Base-by-base conservation (phyloP, 1,284 basidiomycete species). In the Cutaneotrichosporon spelunceum region DNA sequence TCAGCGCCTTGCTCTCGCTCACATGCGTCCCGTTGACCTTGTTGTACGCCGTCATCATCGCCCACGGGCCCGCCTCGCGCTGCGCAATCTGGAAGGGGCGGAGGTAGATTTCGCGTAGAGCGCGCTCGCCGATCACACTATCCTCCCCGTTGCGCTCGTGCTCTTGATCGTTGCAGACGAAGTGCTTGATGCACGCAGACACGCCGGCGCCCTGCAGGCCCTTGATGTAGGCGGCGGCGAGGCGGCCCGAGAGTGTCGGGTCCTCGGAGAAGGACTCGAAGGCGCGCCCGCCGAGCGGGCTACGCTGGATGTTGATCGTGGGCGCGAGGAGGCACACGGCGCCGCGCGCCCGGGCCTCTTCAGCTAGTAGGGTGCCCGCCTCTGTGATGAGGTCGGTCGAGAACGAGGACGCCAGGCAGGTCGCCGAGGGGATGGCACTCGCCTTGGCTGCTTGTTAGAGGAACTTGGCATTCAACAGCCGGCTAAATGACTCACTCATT, bases 231-330 rank as follows among this genome's bases (percentile, higher is more conserved):
- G 87, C 83, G 0, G 88, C 84, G 0, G 88, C 85, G 42, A 89
- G 82, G 65, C 82, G 80, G 23, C 90, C 90, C 23, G 87, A 87
- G 6, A 89, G 82, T 59, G 84, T 78, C 1, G 90, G 89, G 70
- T 92, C 90, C 73, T 91, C 90, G 0, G 88, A 88, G 79, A 89
- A 91, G 47, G 86, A 88, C 73, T 68, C 70, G 57, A 74, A 71
- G 5, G 70, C 67, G 55, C 89, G 81, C 39, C 89, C 89, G 42
- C 88, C 88, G 11, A 90, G 83, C 10, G 89, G 89, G 61, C 82
- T 86, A 30, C 89, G 84, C 74, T 89, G 88, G 57, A 90, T 91
- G 75, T 91, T 91, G 76, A 87, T 87, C 0, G 89, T 91, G 1
- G 89, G 89, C 0, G 85, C 89, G 30, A 91, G 84, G 16, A 79